A percentile compares a stretch with the other conserved stretches of the same genome.
Conservation (phyloP, 164 flowering plant genomes). For the Santalum album region DNA sequence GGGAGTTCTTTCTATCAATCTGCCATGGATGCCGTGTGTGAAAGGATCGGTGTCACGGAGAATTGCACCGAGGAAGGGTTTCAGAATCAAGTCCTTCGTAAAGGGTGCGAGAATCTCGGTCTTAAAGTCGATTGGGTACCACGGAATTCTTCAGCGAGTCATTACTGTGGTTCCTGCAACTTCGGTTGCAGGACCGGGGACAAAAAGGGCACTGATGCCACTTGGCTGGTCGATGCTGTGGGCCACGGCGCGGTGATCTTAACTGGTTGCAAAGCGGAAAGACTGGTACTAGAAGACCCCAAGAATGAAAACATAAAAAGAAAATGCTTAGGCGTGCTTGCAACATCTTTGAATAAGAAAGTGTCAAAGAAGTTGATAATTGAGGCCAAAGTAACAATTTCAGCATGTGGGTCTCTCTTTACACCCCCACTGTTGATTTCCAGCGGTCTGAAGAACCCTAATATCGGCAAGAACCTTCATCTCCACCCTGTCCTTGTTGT, state of each 20-base stretch:
- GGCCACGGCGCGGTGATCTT: conserved; percentile 44
- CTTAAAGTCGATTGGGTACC: conserved; percentile 33
- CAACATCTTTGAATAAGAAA: conserved; percentile 16
- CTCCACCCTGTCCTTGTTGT: conserved; percentile 47
- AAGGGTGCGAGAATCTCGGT: conserved; percentile 58
- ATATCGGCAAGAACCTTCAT: conserved; percentile 57
- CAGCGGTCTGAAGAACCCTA: conserved; percentile 50
- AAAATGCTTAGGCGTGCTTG: conserved; percentile 47
- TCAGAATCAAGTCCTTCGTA: conserved; percentile 46
- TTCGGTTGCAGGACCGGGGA: conserved; percentile 56
- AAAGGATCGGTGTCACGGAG: conserved; percentile 49
- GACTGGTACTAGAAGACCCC: conserved; percentile 21
- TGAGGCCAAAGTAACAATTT: conserved; percentile 39
- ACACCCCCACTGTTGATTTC: conserved; percentile 54
- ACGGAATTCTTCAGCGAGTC: conserved; percentile 41
- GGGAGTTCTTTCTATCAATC: conserved; percentile 30
- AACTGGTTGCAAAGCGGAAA: conserved; percentile 52
- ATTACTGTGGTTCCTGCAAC: conserved; percentile 56
- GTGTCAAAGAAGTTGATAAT: conserved; percentile 31
- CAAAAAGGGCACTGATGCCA: conserved; percentile 48
- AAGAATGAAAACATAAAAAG: conserved; percentile 13
- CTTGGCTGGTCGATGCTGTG: conserved; percentile 77
- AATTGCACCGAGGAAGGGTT: conserved; percentile 40
- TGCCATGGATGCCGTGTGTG: conserved; percentile 56
- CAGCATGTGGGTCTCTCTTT: conserved; percentile 52